Evolutionary conservation across 169 alveolate species (phyloP).

Genomic region (Plasmodium coatneyi): DNA sequence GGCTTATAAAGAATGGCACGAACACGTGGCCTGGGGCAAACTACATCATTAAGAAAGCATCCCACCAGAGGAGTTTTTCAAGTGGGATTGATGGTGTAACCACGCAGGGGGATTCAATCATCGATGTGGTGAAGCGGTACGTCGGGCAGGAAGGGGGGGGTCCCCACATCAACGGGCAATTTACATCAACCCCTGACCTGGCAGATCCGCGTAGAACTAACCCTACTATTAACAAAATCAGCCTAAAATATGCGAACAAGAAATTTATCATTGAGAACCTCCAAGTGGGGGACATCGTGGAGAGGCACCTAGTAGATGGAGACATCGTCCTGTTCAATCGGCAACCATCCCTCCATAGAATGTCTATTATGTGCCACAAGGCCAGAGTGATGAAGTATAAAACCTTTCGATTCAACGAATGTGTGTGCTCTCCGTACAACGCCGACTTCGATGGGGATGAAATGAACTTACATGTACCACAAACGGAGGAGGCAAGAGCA

Average conservation of each 20-base stretch:
- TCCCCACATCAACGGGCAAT: not conserved
- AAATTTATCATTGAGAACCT: conserved; percentile 85
- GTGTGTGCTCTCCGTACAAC: conserved; percentile 99
- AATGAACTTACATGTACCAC: conserved; percentile 99
- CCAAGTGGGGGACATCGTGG: conserved; percentile 96
- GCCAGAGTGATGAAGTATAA: conserved; percentile 96
- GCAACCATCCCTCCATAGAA: conserved; percentile 98
- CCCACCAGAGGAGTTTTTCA: not conserved
- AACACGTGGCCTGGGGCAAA: conserved; percentile 98
- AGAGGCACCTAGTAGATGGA: conserved; percentile 97
- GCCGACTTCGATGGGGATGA: conserved; percentile 99
- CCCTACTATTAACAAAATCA: conserved; percentile 7
- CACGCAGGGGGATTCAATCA: not conserved
- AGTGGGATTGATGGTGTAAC: not conserved
- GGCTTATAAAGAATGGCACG: conserved; percentile 94
- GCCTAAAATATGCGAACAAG: conserved; percentile 89
- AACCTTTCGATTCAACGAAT: conserved; percentile 97
- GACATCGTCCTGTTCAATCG: conserved; percentile 98
- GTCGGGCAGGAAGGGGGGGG: not conserved
- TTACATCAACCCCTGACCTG: not conserved
- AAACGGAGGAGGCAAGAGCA: conserved; percentile 97
- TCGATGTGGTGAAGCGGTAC: conserved; percentile 31
- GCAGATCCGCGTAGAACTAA: not conserved
- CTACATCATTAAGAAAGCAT: conserved; percentile 84
- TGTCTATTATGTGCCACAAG: conserved; percentile 97